phyloP scores from a whole-genome alignment of 208 protist species.

The Acanthamoeba culbertsoni region DNA sequence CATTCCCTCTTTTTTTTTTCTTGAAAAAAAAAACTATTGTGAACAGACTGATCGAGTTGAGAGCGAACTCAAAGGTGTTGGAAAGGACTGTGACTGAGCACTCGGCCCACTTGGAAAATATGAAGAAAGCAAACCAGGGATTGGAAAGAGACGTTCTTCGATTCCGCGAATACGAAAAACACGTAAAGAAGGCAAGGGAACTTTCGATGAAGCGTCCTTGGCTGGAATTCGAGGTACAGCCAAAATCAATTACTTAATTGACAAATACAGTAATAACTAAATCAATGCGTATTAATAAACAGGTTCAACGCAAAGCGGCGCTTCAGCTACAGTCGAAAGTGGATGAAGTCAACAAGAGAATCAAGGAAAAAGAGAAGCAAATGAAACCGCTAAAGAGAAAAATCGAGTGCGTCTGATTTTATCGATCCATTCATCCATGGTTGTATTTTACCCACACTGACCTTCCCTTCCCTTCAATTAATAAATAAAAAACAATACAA shows the following conservation, averaged over 20 bases:
- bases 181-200: neutral
- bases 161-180: conserved; percentile 27
- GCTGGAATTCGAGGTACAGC: neutral
- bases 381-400: neutral
- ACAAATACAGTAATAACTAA: neutral
- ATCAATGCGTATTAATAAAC: no score
- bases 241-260: no score
- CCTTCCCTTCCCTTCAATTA: no score
- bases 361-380: conserved; percentile 46
- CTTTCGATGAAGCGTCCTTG: neutral
- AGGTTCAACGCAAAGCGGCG: neutral
- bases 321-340: neutral
- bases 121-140: conserved; percentile 58
- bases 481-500: no score
- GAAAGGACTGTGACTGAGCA: conserved; percentile 5
- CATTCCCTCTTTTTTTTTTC: no score
- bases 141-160: conserved; percentile 69
- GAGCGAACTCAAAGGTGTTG: neutral
- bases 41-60: neutral
- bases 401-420: neutral
- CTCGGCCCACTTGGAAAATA: conserved; percentile 57
- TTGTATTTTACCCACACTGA: no score
- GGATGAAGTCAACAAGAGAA: neutral
- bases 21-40: no score
- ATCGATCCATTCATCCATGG: no score